These are phyloP conservation scores for Diaporthe sp. DNA, from an alignment of 2,329 filamentous ascomycete genomes.

Conservation along the genomic window DNA sequence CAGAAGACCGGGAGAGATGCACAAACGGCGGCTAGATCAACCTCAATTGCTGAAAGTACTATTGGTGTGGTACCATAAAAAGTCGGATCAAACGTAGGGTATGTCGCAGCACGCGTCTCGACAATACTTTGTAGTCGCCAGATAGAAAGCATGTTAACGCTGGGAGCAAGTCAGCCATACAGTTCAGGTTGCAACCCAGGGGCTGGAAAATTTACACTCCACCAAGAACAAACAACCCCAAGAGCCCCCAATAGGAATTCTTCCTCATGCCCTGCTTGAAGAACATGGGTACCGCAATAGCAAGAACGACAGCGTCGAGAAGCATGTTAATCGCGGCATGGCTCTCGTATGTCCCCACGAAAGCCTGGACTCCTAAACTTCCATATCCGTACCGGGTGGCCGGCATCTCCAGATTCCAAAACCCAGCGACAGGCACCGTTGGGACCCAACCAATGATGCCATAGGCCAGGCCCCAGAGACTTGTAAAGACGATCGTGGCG, in stretches of 20 bases:
- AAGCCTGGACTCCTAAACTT: slow-evolving; percentile 44
- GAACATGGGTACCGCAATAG: slow-evolving; percentile 50
- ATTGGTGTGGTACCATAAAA: slow-evolving; percentile 54
- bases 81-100: slow-evolving; percentile 52
- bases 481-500: slow-evolving; percentile 46
- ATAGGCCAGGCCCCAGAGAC: slow-evolving; percentile 49
- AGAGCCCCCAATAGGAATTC: slow-evolving; percentile 50
- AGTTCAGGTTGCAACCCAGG: neutral
- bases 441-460: slow-evolving; percentile 51
- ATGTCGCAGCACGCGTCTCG: slow-evolving; percentile 48
- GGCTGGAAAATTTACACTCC: slow-evolving; percentile 45
- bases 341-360: slow-evolving; percentile 48
- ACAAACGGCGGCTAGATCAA: slow-evolving; percentile 44
- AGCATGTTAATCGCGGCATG: slow-evolving; percentile 50
- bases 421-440: slow-evolving; percentile 49
- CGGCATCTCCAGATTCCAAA: slow-evolving; percentile 46
- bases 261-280: slow-evolving; percentile 45
- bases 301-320: slow-evolving; percentile 50
- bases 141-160: slow-evolving; percentile 50
- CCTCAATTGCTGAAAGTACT: slow-evolving; percentile 51
- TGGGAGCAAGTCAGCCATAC: slow-evolving; percentile 34
- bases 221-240: slow-evolving; percentile 49
- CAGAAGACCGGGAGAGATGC: slow-evolving; percentile 35
- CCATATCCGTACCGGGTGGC: slow-evolving; percentile 48
- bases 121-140: slow-evolving; percentile 51